These are phyloP conservation scores for Hylodesmum podocarpum DNA, from an alignment of 306 rosid genomes.

Conservation along the genomic window DNA sequence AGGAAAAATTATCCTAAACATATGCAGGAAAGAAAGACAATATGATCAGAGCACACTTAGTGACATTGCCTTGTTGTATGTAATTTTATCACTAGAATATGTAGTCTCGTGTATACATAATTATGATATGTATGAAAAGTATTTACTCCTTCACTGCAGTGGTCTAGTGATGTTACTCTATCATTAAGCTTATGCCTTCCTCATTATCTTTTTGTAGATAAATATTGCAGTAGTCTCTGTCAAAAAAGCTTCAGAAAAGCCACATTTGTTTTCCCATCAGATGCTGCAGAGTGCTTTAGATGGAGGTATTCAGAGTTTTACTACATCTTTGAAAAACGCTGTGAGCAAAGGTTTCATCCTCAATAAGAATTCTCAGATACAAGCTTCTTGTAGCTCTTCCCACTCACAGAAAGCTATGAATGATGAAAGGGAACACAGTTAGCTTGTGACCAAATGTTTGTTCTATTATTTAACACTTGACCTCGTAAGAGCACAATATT, in stretches of 20 bases:
- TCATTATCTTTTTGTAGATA: conserved; percentile 32
- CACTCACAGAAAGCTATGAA: conserved; percentile 18
- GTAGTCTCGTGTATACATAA: background rate
- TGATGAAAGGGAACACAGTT: conserved; percentile 12
- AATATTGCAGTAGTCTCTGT: conserved; percentile 20
- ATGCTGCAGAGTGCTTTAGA: conserved; percentile 32
- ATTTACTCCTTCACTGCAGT: background rate
- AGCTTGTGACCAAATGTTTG: background rate
- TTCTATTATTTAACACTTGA: no score
- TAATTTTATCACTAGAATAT: background rate
- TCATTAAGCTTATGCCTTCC: conserved; percentile 2
- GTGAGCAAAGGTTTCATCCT: conserved; percentile 21
- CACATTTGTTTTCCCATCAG: conserved; percentile 34
- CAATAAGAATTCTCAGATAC: conserved; percentile 20
- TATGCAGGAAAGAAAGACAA: background rate
- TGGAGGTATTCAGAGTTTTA: background rate
- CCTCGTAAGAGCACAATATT: no score
- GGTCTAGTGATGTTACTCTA: background rate
- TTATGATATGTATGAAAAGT: background rate
- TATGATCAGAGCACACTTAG: background rate
- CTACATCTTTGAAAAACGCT: conserved; percentile 18
- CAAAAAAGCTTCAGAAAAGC: conserved; percentile 37
- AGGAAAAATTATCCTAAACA: background rate
- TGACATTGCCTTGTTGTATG: background rate
- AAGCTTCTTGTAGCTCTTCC: conserved; percentile 3